Conservation (phyloP, 306 rosid genomes). For the Aeschynomene evenia region DNA sequence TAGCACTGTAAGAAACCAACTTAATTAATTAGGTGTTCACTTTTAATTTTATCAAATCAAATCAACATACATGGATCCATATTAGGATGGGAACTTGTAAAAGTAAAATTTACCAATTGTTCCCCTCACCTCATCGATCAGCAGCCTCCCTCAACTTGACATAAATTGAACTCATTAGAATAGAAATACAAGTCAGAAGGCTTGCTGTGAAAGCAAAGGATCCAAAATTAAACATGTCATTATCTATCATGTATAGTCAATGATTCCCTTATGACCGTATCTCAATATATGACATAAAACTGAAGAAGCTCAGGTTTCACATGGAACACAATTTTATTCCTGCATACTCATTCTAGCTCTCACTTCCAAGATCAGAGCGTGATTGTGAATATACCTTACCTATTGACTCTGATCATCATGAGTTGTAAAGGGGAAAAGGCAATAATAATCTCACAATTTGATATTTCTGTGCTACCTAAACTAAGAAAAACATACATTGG, state of each 20-base stretch:
- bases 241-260: conserved; percentile 29
- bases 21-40: no score
- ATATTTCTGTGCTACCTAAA: background rate
- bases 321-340: conserved; percentile 8
- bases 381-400: conserved; percentile 30
- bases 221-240: no score
- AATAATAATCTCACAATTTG: background rate
- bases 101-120: conserved; percentile 2
- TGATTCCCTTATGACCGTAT: conserved; percentile 39
- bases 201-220: conserved; percentile 42
- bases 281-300: conserved; percentile 17
- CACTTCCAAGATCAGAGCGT: conserved; percentile 3
- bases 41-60: background rate
- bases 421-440: conserved; percentile 14
- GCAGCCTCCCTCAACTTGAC: background rate
- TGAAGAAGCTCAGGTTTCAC: conserved; percentile 26
- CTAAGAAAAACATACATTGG: background rate
- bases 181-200: conserved; percentile 16
- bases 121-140: background rate
- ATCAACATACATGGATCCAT: background rate
- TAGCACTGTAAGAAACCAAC: conserved; percentile 4
- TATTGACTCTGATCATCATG: background rate
- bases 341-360: conserved; percentile 10
- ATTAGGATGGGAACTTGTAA: background rate
- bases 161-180: no score